Evolutionary conservation across 2,329 filamentous ascomycete genomes (phyloP).

Genomic region (Colletotrichum truncatum): DNA sequence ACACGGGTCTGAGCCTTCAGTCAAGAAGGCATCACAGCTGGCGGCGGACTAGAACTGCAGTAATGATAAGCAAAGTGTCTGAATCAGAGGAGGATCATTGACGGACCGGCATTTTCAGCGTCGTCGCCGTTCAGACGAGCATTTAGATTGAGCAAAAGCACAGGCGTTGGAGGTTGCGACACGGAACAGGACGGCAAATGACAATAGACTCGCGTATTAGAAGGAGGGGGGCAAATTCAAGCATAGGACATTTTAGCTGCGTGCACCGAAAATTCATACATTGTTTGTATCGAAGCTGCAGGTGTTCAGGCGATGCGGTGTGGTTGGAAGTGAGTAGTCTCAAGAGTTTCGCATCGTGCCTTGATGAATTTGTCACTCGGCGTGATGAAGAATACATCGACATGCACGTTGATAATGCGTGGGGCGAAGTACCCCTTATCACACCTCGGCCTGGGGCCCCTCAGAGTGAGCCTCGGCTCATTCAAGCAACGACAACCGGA

Average conservation of each 20-base stretch:
- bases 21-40: background rate
- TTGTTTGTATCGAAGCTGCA: background rate
- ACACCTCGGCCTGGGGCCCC: conserved; percentile 5
- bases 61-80: background rate
- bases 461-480: conserved; percentile 21
- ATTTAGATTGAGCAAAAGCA: conserved; percentile 18
- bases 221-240: background rate
- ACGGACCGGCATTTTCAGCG: background rate
- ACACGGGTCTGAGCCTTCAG: background rate
- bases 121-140: background rate
- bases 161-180: conserved; percentile 24
- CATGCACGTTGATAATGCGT: background rate
- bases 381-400: background rate
- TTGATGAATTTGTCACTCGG: background rate
- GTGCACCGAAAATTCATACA: background rate
- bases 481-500: background rate
- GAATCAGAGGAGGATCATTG: background rate
- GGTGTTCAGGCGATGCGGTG: background rate
- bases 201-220: conserved; percentile 11
- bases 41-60: background rate
- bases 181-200: conserved; percentile 1
- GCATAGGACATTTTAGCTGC: background rate
- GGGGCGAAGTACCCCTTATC: background rate
- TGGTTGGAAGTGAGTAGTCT: background rate
- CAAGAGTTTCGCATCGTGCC: background rate